Base-by-base conservation (phyloP, 2,329 filamentous ascomycete genomes). In the Trichoderma aggressivum region DNA sequence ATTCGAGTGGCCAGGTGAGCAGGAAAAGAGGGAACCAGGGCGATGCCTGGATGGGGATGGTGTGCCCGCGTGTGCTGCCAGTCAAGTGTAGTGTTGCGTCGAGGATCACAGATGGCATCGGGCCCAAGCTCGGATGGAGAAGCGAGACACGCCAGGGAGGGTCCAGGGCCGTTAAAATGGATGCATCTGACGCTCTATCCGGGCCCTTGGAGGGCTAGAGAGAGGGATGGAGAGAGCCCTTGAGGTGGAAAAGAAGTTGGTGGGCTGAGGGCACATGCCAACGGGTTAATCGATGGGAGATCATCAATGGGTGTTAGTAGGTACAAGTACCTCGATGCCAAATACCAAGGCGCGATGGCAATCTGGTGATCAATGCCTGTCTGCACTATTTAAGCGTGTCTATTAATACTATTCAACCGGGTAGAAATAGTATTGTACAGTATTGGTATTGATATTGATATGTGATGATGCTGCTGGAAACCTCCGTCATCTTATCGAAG, bases 31-130 rank as follows among this genome's bases (percentile, higher is more conserved):
- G 64, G 64, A 72, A 69, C 70, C 58, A 53, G 47, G 47, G 47
- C 47, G 47, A 12, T 36, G 64, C 65, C 64, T 53, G 63, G 70
- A 64, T 53, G 64, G 70, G 70, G 70, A 69, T 72, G 70, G 70
- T 68, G 63, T 67, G 70, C 63, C 47, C 53, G 61, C 62, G 61
- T 58, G 50, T 66, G 60, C n/a, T 64, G 61, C 39, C 63, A 43
- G 30, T 32, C 30, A 32, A 32, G 26, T 61, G 61, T 47, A 55
- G 47, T 61, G 61, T 47, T 67, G 64, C 58, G 55, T 61, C 47
- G 70, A 71, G 67, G 43, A 70, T 71, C 70, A 71, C 70, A 61
- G 63, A 67, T 67, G 70, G 70, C 62, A 68, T 63, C 56, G 55
- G 62, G 62, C 32, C 70, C 70, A 66, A 66, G 70, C 70, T 66